Evolutionary conservation across 1,284 basidiomycete genomes (phyloP), one percentile per base, ranked within the genome.

Genomic region (Naganishia albida): DNA sequence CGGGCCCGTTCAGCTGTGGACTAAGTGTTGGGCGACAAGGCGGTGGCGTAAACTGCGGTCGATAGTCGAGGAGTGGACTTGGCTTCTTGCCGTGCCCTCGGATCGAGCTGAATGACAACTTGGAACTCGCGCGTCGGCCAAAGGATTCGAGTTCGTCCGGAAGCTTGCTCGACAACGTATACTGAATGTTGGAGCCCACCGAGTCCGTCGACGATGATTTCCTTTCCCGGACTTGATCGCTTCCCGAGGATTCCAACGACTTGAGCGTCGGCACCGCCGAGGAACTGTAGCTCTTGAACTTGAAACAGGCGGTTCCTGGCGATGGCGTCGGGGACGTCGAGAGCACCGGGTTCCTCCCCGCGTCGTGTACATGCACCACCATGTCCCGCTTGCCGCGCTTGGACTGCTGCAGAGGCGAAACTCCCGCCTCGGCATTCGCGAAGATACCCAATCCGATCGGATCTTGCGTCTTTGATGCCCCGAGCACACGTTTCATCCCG

Each of bases 331-430:
- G 43, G 20, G 56, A 49, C 10, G n/a, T 42, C n/a, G 39, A 20
- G 6, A 55, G 53, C 13, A 51, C 28, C 3, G 50, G 10, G 43
- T 55, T 43, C 7, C 40, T 43, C 7, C 38, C 30, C 44, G 43
- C 25, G 25, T 59, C 56, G 54, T 56, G 42, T 20, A 55, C 53
- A 20, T 59, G 56, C 2, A 59, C 46, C 7, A 46, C 13, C 48
- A 60, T 38, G 39, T 60, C 46, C n/a, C 57, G 44, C 39, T 60
- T 60, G 20, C 57, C 57, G 15, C 46, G 57, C 38, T 60, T 60
- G 28, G 39, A 39, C 34, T 48, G 44, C 23, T 60, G 57, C 10
- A 50, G 8, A 1, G 55, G 43, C 26, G 55, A 57, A n/a, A 26
- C 13, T 20, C n/a, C 13, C 38, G n/a, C 57, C 1, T 60, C 57